Conservation (phyloP, 179 eudicot genomes). For the Actinidia polygama region DNA sequence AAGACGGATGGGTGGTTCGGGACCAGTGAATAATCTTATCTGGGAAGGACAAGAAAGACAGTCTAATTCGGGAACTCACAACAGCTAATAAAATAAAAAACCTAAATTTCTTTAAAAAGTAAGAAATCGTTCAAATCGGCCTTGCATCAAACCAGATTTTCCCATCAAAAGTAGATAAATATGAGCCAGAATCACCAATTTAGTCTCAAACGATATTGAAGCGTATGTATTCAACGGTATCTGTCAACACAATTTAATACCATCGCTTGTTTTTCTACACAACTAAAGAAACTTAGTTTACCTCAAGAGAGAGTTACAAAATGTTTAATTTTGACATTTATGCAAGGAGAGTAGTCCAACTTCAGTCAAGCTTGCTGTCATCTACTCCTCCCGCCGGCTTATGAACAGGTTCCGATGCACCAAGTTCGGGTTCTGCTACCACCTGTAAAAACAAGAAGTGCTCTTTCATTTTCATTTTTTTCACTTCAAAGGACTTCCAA, state of each 20-base stretch:
- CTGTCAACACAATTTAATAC: background rate
- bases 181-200: background rate
- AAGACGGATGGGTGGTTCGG: too few species aligned
- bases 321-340: background rate
- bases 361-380: conserved; percentile 29
- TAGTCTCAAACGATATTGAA: background rate
- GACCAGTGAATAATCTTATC: too few species aligned
- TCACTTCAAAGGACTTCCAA: background rate
- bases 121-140: too few species aligned
- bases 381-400: conserved; percentile 21
- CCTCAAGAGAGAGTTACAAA: background rate
- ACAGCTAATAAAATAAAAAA: too few species aligned
- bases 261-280: background rate
- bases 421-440: conserved; percentile 11
- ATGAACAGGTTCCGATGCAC: background rate
- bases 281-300: background rate
- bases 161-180: too few species aligned
- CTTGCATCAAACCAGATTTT: too few species aligned
- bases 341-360: background rate
- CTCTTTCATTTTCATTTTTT: background rate
- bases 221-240: background rate
- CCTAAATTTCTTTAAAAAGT: too few species aligned
- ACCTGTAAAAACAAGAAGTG: conserved; percentile 20
- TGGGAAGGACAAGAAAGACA: too few species aligned
- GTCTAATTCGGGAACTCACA: too few species aligned